phyloP scores from a whole-genome alignment of 805 yeast genomes.

The Ogataea philodendri region DNA sequence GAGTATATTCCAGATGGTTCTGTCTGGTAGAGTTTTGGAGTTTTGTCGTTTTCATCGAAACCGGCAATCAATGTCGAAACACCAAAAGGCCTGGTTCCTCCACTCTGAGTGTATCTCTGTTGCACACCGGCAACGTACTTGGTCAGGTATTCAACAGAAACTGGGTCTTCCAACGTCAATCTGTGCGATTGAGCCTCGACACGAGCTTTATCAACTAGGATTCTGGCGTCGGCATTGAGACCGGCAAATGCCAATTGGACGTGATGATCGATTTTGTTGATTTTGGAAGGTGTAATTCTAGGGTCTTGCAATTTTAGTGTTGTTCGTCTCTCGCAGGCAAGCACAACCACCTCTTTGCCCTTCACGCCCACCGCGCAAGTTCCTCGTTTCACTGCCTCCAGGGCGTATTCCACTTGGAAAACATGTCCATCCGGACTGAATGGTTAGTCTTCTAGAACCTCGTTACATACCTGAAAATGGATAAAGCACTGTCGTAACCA shows the following conservation, averaged over 20 bases:
- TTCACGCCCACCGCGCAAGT: constrained; percentile 98
- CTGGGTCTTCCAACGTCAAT: constrained; percentile 93
- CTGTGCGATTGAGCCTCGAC: constrained; percentile 95
- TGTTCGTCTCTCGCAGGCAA: constrained; percentile 96
- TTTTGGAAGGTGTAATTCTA: constrained; percentile 91
- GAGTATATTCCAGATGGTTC: constrained; percentile 97
- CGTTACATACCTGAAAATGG: constrained; percentile 82
- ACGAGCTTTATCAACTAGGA: constrained; percentile 91
- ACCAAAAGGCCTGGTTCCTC: constrained; percentile 98
- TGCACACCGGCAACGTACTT: constrained; percentile 97
- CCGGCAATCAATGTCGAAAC: constrained; percentile 95
- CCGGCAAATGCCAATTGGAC: constrained; percentile 95
- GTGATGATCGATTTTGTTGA: constrained; percentile 87
- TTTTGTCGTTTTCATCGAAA: constrained; percentile 79
- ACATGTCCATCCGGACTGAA: constrained; percentile 97
- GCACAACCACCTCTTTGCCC: constrained; percentile 82
- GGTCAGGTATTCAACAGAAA: constrained; percentile 85
- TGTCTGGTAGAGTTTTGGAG: constrained; percentile 86
- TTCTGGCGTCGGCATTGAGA: constrained; percentile 96
- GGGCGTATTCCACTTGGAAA: constrained; percentile 97
- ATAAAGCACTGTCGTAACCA: constrained; percentile 98
- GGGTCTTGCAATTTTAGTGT: constrained; percentile 95
- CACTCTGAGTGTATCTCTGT: constrained; percentile 94
- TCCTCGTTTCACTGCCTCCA: constrained; percentile 97
- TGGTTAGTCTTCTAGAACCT: constrained; percentile 11